These are phyloP conservation scores for Murraya paniculata DNA, from an alignment of 345 rosid species.

Conservation along the genomic window DNA sequence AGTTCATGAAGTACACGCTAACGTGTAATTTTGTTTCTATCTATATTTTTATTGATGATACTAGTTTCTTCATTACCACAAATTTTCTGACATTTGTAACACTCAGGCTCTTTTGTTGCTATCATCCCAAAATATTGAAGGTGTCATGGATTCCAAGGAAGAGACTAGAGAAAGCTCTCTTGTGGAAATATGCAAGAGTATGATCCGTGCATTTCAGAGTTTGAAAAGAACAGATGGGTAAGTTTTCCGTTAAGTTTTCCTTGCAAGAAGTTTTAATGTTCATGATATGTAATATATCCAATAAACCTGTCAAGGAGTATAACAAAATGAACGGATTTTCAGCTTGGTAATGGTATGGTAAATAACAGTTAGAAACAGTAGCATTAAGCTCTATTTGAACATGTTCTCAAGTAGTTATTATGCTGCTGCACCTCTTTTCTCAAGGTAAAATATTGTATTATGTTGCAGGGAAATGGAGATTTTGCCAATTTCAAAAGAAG, in stretches of 20 bases:
- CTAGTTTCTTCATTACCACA: not conserved
- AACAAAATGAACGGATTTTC: not conserved
- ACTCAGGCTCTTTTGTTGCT: conserved; percentile 60
- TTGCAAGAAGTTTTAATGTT: not conserved
- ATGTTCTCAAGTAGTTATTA: not conserved
- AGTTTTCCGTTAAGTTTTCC: conserved; percentile 17
- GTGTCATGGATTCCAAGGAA: conserved; percentile 14
- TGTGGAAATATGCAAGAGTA: conserved; percentile 52
- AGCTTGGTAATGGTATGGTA: not conserved
- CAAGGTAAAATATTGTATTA: not conserved
- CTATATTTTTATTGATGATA: not conserved
- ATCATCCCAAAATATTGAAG: conserved; percentile 20
- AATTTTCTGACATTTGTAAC: not conserved
- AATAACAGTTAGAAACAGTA: not conserved
- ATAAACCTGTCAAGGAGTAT: not conserved
- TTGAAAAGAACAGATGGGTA: conserved; percentile 52
- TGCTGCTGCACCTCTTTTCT: not conserved
- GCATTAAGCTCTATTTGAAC: not conserved
- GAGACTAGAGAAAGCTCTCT: conserved; percentile 31
- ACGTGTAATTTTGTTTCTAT: no score
- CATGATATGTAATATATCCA: not conserved
- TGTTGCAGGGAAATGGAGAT: conserved; percentile 66
- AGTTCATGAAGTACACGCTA: not conserved
- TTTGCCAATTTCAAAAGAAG: conserved; percentile 66
- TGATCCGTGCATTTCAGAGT: conserved; percentile 54